Percentiles rank a stretch among this genome's conserved stretches.
Conservation (phyloP, 306 rosid species). For the Delonix regia region DNA sequence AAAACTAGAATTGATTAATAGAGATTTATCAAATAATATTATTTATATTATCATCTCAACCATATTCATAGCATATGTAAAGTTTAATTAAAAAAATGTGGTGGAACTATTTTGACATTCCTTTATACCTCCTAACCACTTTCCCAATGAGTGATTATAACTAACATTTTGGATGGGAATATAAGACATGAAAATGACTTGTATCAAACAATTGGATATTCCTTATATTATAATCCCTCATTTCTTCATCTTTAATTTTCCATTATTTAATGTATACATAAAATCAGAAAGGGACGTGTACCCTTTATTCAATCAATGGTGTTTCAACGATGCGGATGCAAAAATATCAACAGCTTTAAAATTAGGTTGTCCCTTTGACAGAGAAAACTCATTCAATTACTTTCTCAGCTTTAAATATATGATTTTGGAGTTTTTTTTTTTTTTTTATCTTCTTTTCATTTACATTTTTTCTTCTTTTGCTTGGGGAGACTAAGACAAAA, state of each 20-base stretch:
- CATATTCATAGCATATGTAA: no score
- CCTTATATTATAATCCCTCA: slow-evolving; percentile 37
- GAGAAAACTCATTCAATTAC: not conserved
- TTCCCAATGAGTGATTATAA: slow-evolving; percentile 17
- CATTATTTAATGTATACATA: slow-evolving; percentile 15
- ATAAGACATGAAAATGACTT: slow-evolving; percentile 43
- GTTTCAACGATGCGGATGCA: slow-evolving; percentile 35
- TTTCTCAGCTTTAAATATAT: not conserved
- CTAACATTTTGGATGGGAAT: slow-evolving; percentile 35
- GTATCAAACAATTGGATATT: slow-evolving; percentile 34
- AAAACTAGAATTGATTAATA: not conserved
- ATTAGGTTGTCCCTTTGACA: not conserved
- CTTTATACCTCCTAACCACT: not conserved
- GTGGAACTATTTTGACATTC: not conserved
- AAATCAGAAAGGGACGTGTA: not conserved
- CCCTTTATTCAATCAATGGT: slow-evolving; percentile 14
- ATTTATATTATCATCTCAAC: not conserved
- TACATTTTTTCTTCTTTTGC: no score
- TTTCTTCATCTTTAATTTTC: slow-evolving; percentile 42
- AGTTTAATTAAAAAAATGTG: not conserved
- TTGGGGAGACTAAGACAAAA: no score
- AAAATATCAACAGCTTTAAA: slow-evolving; percentile 37
- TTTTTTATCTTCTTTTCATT: no score
- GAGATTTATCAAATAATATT: not conserved
- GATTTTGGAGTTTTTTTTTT: no score